Evolutionary conservation across 2,329 filamentous ascomycete species (phyloP).

Genomic region (Botrytis porri): DNA sequence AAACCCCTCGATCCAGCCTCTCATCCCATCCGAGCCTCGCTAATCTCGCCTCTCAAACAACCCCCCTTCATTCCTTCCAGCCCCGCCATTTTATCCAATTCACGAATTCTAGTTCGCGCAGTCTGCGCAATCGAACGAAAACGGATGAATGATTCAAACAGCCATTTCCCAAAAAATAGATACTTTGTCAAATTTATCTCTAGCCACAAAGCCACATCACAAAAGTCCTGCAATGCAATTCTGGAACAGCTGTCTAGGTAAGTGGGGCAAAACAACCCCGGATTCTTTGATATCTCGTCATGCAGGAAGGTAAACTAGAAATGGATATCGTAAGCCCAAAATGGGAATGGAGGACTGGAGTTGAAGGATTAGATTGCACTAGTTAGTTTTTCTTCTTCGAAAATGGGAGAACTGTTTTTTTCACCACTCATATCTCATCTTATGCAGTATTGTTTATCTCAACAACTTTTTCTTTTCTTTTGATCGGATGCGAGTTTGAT

Average conservation of each 20-base stretch:
- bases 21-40: background rate
- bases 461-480: background rate
- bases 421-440: background rate
- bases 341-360: background rate
- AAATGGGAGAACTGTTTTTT: background rate
- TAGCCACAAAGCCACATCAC: conserved; percentile 1
- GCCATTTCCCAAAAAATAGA: background rate
- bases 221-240: background rate
- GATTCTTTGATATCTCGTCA: background rate
- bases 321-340: background rate
- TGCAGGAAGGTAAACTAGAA: background rate
- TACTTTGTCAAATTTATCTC: background rate
- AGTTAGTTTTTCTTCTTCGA: background rate
- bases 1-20: background rate
- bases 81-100: background rate
- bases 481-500: background rate
- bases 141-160: background rate
- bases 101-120: background rate
- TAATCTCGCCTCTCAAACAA: background rate
- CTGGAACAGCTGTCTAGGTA: background rate
- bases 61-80: background rate
- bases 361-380: background rate
- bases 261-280: background rate
- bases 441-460: background rate
- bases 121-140: background rate